phyloP scores from a whole-genome alignment of 345 rosid species.

The Eucalyptus tenuipes region DNA sequence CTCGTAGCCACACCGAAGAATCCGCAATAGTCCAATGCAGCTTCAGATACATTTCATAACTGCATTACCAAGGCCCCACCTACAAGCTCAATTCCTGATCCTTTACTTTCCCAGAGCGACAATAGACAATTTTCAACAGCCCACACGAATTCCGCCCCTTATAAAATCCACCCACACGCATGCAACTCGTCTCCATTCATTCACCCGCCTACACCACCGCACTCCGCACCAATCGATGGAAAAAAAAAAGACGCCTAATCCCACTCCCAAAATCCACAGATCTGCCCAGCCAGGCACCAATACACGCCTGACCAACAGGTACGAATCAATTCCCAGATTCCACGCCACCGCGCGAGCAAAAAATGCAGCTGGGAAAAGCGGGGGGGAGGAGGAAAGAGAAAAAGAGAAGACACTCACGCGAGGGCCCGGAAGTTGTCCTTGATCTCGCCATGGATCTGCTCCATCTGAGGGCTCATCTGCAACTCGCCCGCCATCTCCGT shows the following conservation, averaged over 20 bases:
- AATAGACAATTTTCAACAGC: neutral
- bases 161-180: neutral
- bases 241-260: neutral
- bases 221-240: neutral
- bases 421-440: conserved; percentile 89
- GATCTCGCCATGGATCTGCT: conserved; percentile 97
- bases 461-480: conserved; percentile 80
- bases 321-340: neutral
- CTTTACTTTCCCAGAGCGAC: neutral
- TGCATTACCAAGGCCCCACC: neutral
- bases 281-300: neutral
- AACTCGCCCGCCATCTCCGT: conserved; percentile 39
- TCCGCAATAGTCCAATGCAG: neutral
- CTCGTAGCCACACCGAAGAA: neutral
- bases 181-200: neutral
- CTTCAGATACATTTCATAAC: neutral
- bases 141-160: neutral
- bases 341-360: neutral
- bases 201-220: neutral
- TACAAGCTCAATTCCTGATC: neutral
- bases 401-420: conserved; percentile 27
- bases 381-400: too few relatives aligned
- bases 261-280: neutral
- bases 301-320: neutral
- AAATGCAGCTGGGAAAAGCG: neutral